These are phyloP conservation scores for Dunaliella sp. DNA, from an alignment of 139 green algal species.

Conservation along the genomic window DNA sequence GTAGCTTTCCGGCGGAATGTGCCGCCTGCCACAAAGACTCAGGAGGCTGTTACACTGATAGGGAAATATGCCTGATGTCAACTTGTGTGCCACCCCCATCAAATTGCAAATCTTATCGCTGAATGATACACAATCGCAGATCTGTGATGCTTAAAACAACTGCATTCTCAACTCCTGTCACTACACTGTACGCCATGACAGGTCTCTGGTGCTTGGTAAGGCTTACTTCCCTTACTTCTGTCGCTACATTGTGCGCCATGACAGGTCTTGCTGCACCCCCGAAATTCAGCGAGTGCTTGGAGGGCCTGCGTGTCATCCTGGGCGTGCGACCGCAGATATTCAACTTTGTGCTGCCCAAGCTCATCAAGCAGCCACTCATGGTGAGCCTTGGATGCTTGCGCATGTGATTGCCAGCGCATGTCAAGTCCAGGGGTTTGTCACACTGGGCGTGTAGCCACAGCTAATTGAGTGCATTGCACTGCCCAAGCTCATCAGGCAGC, in stretches of 20 bases:
- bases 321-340: slow-evolving; percentile 70
- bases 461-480: not conserved
- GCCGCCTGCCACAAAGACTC: no score
- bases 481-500: not conserved
- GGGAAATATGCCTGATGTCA: no score
- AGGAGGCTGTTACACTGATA: no score
- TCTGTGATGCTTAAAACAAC: no score
- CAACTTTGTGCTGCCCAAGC: slow-evolving; percentile 71
- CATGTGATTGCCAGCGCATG: no score
- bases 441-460: not conserved
- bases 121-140: no score
- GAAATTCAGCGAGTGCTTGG: slow-evolving; percentile 60
- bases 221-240: not conserved
- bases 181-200: slow-evolving; percentile 7
- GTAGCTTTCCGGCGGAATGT: no score
- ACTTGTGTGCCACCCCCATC: no score
- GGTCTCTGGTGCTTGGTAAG: not conserved
- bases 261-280: not conserved
- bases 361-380: slow-evolving; percentile 63
- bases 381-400: slow-evolving; percentile 25
- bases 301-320: slow-evolving; percentile 85
- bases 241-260: not conserved
- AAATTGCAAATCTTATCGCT: no score
- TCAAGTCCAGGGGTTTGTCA: not conserved
- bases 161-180: no score